phyloP scores from a whole-genome alignment of 2,329 filamentous ascomycete genomes.

The Aspergillus sp. region DNA sequence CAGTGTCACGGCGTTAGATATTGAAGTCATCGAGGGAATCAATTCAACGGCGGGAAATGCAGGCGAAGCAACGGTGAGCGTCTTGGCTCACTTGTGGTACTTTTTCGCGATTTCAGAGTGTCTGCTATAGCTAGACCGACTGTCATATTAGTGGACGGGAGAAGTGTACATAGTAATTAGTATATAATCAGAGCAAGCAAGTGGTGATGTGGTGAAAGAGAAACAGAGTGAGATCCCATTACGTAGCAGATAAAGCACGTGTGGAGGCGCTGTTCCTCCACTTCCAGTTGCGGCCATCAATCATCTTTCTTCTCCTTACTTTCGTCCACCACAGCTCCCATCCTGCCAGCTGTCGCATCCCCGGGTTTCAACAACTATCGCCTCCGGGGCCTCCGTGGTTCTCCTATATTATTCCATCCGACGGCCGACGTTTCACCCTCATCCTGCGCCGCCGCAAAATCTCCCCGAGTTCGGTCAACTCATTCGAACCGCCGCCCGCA shows the following conservation, averaged over 20 bases:
- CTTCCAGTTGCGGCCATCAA: background rate
- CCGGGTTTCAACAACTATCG: background rate
- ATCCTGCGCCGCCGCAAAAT: background rate
- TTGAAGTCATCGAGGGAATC: conserved; percentile 36
- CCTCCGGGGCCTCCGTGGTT: background rate
- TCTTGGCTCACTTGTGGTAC: conserved; percentile 41
- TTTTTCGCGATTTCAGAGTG: conserved; percentile 31
- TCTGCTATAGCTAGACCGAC: background rate
- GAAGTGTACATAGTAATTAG: too few relatives aligned
- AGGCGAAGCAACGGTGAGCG: conserved; percentile 26
- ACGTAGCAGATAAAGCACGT: background rate
- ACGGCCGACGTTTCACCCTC: background rate
- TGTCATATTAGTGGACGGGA: too few relatives aligned
- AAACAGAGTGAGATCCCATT: background rate
- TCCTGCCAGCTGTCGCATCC: conserved; percentile 3
- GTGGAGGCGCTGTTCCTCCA: background rate
- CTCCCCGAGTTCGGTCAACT: background rate
- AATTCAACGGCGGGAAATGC: conserved; percentile 38
- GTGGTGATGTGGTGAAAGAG: too few relatives aligned
- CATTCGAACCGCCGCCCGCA: background rate
- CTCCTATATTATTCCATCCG: background rate
- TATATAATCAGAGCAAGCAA: too few relatives aligned
- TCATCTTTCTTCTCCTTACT: background rate
- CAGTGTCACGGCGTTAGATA: conserved; percentile 33
- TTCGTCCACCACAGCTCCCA: background rate